phyloP scores from a whole-genome alignment of 139 green algal genomes.

The Tetradesmus lagerheimii region DNA sequence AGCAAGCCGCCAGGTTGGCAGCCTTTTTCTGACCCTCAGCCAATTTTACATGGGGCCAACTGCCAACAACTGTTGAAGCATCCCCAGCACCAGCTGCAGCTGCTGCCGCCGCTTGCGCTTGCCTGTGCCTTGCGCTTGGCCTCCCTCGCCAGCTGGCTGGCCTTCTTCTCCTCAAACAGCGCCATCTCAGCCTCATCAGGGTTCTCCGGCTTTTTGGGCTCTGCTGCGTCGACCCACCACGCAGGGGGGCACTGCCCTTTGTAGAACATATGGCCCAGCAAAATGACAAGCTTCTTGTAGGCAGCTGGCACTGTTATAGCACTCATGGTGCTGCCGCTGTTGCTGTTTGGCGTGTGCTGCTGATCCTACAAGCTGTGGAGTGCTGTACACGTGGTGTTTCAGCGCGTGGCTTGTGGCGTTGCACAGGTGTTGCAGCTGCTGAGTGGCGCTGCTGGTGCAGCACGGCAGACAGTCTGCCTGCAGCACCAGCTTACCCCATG shows the following conservation, averaged over 20 bases:
- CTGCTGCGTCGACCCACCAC: conserved; percentile 43
- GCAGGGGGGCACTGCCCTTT: conserved; percentile 38
- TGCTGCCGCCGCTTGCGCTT: neutral
- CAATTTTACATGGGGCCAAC: too few relatives aligned
- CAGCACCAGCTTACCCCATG: neutral
- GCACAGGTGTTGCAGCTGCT: neutral
- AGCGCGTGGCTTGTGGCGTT: neutral
- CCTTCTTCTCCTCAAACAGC: conserved; percentile 39
- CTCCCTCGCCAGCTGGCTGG: conserved; percentile 21
- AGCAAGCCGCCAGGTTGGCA: too few relatives aligned
- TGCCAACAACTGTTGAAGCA: neutral
- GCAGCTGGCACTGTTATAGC: conserved; percentile 23
- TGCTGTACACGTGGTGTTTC: neutral
- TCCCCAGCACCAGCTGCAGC: neutral
- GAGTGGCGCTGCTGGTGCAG: neutral
- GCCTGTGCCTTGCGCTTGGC: conserved; percentile 41
- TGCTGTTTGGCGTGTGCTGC: neutral
- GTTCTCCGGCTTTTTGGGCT: conserved; percentile 38
- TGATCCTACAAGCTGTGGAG: neutral
- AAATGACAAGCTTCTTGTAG: conserved; percentile 44
- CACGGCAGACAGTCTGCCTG: neutral
- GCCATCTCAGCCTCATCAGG: neutral
- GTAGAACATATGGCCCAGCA: conserved; percentile 52
- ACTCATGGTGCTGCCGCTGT: neutral
- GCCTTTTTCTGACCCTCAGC: too few relatives aligned